These are phyloP conservation scores for Anacardium occidentale DNA, from an alignment of 345 rosid genomes.

Conservation along the genomic window DNA sequence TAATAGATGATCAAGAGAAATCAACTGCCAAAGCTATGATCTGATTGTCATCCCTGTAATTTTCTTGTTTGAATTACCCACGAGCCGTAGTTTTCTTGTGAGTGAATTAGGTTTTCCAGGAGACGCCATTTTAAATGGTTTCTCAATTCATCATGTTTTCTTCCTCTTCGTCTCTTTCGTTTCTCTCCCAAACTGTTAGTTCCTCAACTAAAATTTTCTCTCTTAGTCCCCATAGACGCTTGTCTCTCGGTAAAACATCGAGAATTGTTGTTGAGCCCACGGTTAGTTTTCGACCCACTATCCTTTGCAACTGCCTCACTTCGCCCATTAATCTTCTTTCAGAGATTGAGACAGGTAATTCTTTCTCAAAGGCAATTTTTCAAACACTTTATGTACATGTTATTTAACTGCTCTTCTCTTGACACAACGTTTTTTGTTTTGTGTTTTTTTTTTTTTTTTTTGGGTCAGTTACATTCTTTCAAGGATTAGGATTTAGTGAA, in stretches of 20 bases:
- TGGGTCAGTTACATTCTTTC: slow-evolving; percentile 44
- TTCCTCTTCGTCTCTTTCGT: slow-evolving; percentile 21
- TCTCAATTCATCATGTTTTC: slow-evolving; percentile 27
- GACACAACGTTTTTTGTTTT: slow-evolving; percentile 11
- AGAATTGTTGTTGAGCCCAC: slow-evolving; percentile 12
- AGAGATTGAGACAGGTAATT: slow-evolving; percentile 30
- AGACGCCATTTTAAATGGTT: slow-evolving; percentile 10
- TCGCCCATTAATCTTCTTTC: slow-evolving; percentile 5
- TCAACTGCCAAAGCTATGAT: no score
- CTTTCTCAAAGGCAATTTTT: slow-evolving; percentile 26
- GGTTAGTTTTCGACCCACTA: slow-evolving; percentile 20
- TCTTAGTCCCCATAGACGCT: slow-evolving; percentile 16
- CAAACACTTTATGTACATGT: slow-evolving; percentile 26
- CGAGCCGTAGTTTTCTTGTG: background rate
- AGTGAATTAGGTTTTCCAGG: background rate
- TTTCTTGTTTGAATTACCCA: background rate
- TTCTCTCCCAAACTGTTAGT: slow-evolving; percentile 18
- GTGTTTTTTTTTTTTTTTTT: slow-evolving; percentile 9
- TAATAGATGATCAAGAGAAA: no score
- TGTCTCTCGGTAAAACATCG: slow-evolving; percentile 19
- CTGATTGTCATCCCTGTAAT: no score
- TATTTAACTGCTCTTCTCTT: background rate
- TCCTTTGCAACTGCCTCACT: slow-evolving; percentile 32
- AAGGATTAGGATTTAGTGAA: slow-evolving; percentile 40
- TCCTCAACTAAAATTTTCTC: slow-evolving; percentile 13